Evolutionary conservation across 2,329 filamentous ascomycete species (phyloP), one percentile per base, ranked within the genome.

Genomic region (Calonectria leucothoes): DNA sequence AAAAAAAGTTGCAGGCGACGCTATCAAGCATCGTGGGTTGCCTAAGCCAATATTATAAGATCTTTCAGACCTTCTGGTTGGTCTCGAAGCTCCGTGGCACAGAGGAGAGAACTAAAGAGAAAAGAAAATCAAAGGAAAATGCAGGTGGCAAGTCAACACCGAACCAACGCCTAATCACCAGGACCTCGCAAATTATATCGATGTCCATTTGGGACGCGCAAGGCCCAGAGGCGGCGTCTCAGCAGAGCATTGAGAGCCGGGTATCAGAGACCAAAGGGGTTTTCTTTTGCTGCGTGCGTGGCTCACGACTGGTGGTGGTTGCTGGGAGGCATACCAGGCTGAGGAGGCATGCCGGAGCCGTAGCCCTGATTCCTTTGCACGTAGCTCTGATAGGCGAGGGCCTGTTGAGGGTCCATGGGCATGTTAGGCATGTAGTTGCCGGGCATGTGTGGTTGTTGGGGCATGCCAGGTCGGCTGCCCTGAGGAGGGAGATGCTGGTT

Each of bases 311-410:
- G 93, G 84, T 96, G 94, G 78, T 94, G 93, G 81, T 94, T 93
- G 86, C 95, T 94, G 81, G 95, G 94, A 71, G 94, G 93, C 90
- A 97, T 94, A 80, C 94, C 92, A 76, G 91, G 89, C 83, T 94
- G 93, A 68, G 93, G 90, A 67, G 94, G 93, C 92, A 97, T 95
- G 66, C 91, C 92, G 81, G 95, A 96, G 81, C 93, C 93, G 81
- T 91, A 92, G 77, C 90, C 90, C 82, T 91, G 91, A 76, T 82
- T 85, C 85, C 92, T 93, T 84, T 94, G 93, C 80, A 97, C 92
- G 82, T 97, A 97, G 84, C 92, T 94, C 83, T 95, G 93, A 83
- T 98, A 98, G 39, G 93, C 93, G 81, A 95, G 89, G 74, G 95
- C 94, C 84, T 95, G 93, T 82, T 95, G 93, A 79, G 94, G 92